Evolutionary conservation across 345 rosid genomes (phyloP), one percentile per base, ranked within the genome.

Genomic region (Eucalyptus brandiana): DNA sequence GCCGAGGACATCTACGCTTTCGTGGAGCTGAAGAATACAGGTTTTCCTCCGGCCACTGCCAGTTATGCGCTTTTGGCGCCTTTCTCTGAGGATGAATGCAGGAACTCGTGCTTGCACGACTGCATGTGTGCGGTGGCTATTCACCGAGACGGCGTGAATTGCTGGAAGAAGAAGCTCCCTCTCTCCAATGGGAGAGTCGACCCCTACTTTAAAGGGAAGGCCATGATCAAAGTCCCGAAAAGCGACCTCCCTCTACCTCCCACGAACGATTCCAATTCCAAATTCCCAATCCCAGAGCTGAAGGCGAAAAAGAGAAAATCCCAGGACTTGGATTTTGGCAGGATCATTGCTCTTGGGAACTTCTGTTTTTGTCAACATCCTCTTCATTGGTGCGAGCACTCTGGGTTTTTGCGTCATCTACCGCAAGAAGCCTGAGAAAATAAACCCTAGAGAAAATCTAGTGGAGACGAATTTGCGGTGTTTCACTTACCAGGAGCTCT

Each of bases 91-190:
- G 92, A 91, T 19, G 87, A 93, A 6, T 92, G 94, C 89, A 49
- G 21, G 23, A 48, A 86, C 62, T 58, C 62, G 15, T 94, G 95
- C 86, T 40, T 89, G 87, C 53, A 89, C 3, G 95, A 94, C 87
- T 93, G 95, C 65, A 60, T 92, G 40, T 94, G 95, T 69, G 89
- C 81, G 65, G 94, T 87, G 5, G 91, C 90, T 16, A 30, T 88
- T 16, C 80, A 86, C 16, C 28, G 67, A 30, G 88, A 6, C 1
- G 54, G 58, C 49, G 4, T 17, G 1, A 47, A 1, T 9, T 92
- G 94, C 51, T 86, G 87, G 92, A 92, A 91, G 89, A 92, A 85
- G 89, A 0, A 9, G 4, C 19, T 92, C 8, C 94, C 93, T 0
- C 92, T 93, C 51, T 90, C 93, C 5, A 91, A 92, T 87, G 93